Conservation (phyloP, 768 basidiomycete species). For the Austroboletus festivus region DNA sequence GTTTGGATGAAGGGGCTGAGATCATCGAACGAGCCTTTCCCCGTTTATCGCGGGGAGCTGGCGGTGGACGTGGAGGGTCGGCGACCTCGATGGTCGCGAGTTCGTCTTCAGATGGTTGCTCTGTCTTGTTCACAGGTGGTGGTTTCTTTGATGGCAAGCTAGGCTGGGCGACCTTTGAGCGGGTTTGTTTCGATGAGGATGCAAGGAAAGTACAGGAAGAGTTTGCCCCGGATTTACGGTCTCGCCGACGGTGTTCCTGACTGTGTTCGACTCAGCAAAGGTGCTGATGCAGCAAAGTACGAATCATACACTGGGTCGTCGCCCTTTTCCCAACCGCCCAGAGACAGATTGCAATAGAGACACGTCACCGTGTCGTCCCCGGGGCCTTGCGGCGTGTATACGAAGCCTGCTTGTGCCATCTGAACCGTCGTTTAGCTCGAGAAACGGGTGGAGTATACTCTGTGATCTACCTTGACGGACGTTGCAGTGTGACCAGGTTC, state of each 20-base stretch:
- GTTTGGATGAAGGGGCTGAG: conserved; percentile 20
- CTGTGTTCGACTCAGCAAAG: conserved; percentile 34
- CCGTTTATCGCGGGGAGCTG: conserved; percentile 16
- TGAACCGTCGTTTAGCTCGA: conserved; percentile 3
- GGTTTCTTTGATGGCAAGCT: conserved; percentile 33
- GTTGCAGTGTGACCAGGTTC: conserved; percentile 62
- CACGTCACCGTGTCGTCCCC: conserved; percentile 84
- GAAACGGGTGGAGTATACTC: background rate
- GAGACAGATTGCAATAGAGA: conserved; percentile 74
- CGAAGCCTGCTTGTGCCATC: conserved; percentile 91
- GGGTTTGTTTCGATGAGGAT: conserved; percentile 28
- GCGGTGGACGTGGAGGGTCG: conserved; percentile 6
- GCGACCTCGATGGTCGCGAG: conserved; percentile 7
- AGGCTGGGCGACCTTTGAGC: conserved; percentile 31
- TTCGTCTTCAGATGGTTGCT: conserved; percentile 26
- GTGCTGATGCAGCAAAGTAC: background rate
- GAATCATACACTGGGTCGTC: conserved; percentile 83
- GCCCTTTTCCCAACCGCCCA: conserved; percentile 82
- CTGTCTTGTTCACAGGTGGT: background rate
- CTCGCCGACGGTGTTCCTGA: conserved; percentile 72
- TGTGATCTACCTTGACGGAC: conserved; percentile 56
- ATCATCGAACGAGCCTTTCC: conserved; percentile 20
- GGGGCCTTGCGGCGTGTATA: conserved; percentile 63
- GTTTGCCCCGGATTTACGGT: conserved; percentile 40
- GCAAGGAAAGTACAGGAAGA: conserved; percentile 43